These are phyloP conservation scores for Haberlea rhodopensis DNA, from an alignment of 257 asterid species.

Conservation along the genomic window DNA sequence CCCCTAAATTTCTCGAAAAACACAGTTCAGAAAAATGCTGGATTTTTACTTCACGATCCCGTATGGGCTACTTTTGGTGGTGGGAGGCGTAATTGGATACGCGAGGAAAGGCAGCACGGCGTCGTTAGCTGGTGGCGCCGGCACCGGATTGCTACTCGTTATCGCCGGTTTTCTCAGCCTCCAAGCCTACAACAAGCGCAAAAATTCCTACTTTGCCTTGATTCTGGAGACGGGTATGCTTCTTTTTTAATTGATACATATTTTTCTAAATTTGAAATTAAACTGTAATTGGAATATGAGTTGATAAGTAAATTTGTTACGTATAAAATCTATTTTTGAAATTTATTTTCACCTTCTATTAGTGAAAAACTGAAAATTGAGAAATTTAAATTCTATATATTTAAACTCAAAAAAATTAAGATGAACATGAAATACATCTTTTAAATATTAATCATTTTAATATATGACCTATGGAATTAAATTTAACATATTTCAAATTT, in stretches of 20 bases:
- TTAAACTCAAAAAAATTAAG: too few relatives aligned
- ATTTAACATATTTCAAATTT: too few relatives aligned
- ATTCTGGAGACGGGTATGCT: constrained; percentile 73
- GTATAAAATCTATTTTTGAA: too few relatives aligned
- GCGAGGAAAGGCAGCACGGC: constrained; percentile 76
- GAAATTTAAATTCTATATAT: too few relatives aligned
- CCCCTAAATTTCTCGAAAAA: neutral
- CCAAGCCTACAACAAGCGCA: constrained; percentile 79
- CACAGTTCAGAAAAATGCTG: constrained; percentile 57
- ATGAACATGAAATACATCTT: too few relatives aligned
- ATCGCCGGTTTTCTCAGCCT: constrained; percentile 91
- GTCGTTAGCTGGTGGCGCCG: constrained; percentile 82
- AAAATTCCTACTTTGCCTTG: constrained; percentile 67
- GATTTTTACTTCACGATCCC: constrained; percentile 99
- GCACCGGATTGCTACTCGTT: constrained; percentile 66
- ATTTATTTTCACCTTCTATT: too few relatives aligned
- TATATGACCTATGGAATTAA: too few relatives aligned
- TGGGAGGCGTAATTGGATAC: constrained; percentile 83
- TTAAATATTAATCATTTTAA: too few relatives aligned
- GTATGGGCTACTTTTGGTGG: constrained; percentile 65
- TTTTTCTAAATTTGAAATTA: too few relatives aligned
- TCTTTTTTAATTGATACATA: constrained; percentile 4
- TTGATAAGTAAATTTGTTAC: too few relatives aligned
- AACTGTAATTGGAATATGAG: neutral
- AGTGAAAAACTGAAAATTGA: too few relatives aligned